A percentile compares a stretch with the other conserved stretches of the same genome.
These are phyloP conservation scores for Nevesoporus exiguus DNA, from an alignment of 768 basidiomycete species.

Conservation along the genomic window DNA sequence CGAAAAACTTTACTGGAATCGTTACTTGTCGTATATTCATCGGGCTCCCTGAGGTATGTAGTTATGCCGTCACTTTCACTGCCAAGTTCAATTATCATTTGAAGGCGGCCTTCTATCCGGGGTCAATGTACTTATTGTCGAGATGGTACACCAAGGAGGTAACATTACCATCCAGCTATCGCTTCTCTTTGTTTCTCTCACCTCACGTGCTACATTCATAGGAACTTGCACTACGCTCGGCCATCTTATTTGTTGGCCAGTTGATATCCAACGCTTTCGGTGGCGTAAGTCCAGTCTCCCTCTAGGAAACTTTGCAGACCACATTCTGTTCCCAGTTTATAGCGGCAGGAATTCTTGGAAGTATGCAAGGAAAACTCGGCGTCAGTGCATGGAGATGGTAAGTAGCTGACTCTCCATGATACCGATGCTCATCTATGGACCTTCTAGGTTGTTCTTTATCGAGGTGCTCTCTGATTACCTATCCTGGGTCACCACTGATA, in stretches of 20 bases:
- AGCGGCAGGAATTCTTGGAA: constrained; percentile 71
- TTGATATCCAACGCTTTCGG: constrained; percentile 69
- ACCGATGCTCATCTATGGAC: too few species aligned
- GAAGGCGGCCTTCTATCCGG: constrained; percentile 57
- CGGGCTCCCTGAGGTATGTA: too few species aligned
- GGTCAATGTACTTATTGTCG: too few species aligned
- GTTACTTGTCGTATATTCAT: too few species aligned
- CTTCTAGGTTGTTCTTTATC: background rate
- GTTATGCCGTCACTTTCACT: too few species aligned
- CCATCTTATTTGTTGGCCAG: constrained; percentile 56
- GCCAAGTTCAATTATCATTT: too few species aligned
- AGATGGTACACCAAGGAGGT: constrained; percentile 52
- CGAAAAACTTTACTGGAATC: too few species aligned
- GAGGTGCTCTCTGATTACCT: background rate
- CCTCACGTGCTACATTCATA: constrained; percentile 23
- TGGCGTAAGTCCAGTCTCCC: constrained; percentile 38
- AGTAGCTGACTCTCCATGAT: constrained; percentile 10
- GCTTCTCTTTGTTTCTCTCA: too few species aligned
- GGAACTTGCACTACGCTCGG: constrained; percentile 63
- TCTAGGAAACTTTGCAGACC: background rate
- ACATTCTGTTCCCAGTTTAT: constrained; percentile 42
- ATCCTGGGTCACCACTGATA: background rate
- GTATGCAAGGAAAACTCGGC: constrained; percentile 65
- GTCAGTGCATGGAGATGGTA: constrained; percentile 72
- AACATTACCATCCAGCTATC: background rate